Conservation (phyloP, 2,329 filamentous ascomycete genomes). For the Sporothrix schenckii region DNA sequence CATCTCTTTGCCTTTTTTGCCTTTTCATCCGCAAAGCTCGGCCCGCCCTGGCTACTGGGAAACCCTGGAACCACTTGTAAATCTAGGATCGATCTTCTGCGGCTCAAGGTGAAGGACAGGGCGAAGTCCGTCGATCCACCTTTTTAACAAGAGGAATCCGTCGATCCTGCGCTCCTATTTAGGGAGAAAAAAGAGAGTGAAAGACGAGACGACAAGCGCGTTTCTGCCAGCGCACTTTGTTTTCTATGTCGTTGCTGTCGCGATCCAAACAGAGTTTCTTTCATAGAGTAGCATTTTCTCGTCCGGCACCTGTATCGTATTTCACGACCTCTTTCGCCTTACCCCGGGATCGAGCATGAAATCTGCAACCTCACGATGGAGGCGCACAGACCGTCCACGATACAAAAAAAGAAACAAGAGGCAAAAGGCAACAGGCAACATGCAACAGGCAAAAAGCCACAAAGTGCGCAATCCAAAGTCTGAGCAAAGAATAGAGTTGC, state of each 20-base stretch:
- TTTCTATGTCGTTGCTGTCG: background rate
- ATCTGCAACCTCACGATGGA: slow-evolving; percentile 21
- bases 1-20: background rate
- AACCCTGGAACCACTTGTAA: background rate
- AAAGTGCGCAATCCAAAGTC: background rate
- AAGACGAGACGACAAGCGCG: slow-evolving; percentile 14
- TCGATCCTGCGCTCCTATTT: slow-evolving; percentile 13
- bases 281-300: background rate
- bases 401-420: slow-evolving; percentile 19
- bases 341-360: slow-evolving; percentile 23
- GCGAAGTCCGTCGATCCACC: slow-evolving; percentile 24
- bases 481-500: background rate
- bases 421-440: background rate
- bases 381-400: slow-evolving; percentile 21
- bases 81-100: slow-evolving; percentile 7
- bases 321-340: background rate
- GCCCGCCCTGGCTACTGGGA: background rate
- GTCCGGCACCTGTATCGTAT: background rate
- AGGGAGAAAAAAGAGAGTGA: background rate
- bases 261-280: background rate
- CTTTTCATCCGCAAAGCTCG: background rate
- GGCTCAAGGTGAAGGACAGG: background rate
- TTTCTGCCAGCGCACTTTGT: background rate
- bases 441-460: background rate
- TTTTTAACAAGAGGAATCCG: background rate